phyloP scores from a whole-genome alignment of 441 rosid species.

The Rhodomyrtus psidioides region DNA sequence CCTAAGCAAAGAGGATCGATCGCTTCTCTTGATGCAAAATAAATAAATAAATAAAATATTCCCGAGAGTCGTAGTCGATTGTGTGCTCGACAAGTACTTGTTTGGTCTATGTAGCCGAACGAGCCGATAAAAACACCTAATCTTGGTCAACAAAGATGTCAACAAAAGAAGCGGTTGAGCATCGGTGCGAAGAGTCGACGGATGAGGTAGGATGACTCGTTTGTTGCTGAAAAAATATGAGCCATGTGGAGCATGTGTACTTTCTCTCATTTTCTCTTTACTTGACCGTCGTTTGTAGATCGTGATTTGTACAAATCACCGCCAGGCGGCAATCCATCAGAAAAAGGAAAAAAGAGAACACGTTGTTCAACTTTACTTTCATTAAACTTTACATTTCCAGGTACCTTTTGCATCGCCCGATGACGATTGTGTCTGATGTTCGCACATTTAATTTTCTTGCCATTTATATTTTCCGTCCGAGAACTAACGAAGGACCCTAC shows the following conservation, averaged over 20 bases:
- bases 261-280: neutral
- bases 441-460: too few species aligned
- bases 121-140: neutral
- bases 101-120: neutral
- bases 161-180: neutral
- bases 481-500: too few species aligned
- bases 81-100: neutral
- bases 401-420: too few species aligned
- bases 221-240: neutral
- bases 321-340: too few species aligned
- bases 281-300: too few species aligned
- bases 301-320: too few species aligned
- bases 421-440: too few species aligned
- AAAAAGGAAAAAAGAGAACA: too few species aligned
- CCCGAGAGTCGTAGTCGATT: neutral
- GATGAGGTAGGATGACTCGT: neutral
- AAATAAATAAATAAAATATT: too few species aligned
- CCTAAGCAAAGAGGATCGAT: neutral
- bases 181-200: neutral
- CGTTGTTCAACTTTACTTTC: too few species aligned
- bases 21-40: neutral
- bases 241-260: neutral
- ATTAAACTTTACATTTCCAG: too few species aligned
- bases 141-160: neutral
- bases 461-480: too few species aligned